phyloP scores from a whole-genome alignment of 305 asterid species.

The Rubia balearica region DNA sequence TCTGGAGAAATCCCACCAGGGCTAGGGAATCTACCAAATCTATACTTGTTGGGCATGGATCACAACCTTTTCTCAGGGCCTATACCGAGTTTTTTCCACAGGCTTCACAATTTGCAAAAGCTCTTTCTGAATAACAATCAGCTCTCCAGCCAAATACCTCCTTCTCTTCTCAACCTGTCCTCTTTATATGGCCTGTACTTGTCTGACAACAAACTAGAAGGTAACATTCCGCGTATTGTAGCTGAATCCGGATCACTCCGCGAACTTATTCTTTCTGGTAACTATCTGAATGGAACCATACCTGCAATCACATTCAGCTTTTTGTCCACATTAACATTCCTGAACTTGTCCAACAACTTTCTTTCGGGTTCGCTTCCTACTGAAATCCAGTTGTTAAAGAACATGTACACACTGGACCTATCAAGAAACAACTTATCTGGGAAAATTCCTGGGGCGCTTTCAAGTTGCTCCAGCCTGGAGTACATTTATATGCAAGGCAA shows the following conservation, averaged over 20 bases:
- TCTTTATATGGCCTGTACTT: conserved; percentile 11
- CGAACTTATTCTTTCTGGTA: conserved; percentile 11
- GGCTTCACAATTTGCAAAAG: conserved; percentile 10
- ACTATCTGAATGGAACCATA: conserved; percentile 22
- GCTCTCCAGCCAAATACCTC: conserved; percentile 20
- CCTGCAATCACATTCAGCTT: conserved; percentile 21
- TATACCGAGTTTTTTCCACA: conserved; percentile 11
- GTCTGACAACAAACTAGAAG: conserved; percentile 18
- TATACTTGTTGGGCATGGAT: conserved; percentile 20
- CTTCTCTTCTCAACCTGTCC: conserved; percentile 18
- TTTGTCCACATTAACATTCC: conserved; percentile 17
- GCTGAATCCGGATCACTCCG: conserved; percentile 15
- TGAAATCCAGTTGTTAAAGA: conserved; percentile 19
- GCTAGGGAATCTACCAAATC: conserved; percentile 10
- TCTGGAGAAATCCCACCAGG: conserved; percentile 15
- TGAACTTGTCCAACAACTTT: conserved; percentile 20
- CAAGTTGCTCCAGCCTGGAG: conserved; percentile 19
- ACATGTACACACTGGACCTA: conserved; percentile 19
- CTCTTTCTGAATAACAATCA: conserved; percentile 19
- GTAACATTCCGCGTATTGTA: conserved; percentile 16
- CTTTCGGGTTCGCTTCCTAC: conserved; percentile 22
- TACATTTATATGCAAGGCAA: conserved; percentile 18
- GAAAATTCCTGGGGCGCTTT: conserved; percentile 24
- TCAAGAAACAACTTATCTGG: conserved; percentile 20
- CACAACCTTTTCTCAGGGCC: conserved; percentile 16